phyloP scores from a whole-genome alignment of 331 rosid genomes.

The Spiraea crenata region DNA sequence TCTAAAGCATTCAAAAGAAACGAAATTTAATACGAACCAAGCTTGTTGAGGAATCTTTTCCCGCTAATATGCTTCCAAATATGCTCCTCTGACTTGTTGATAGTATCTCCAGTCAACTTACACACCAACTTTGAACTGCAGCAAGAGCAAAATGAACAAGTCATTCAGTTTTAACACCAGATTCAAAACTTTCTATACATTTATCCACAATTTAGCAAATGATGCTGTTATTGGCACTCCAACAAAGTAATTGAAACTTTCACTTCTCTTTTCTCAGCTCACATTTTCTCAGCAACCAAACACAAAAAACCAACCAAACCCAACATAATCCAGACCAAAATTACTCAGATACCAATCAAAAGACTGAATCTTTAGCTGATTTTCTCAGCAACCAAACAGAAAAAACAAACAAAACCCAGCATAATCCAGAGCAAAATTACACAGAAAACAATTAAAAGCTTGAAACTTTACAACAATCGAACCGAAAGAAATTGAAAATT shows the following conservation, averaged over 20 bases:
- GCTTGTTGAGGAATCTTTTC: slow-evolving; percentile 83
- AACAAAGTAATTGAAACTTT: neutral
- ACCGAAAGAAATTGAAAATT: neutral
- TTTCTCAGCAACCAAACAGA: neutral
- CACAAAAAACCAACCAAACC: too few relatives aligned
- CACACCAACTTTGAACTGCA: slow-evolving; percentile 80
- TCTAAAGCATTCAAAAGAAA: neutral
- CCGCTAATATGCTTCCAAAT: slow-evolving; percentile 97
- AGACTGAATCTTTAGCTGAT: neutral
- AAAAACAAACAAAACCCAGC: too few relatives aligned
- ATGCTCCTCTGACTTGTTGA: slow-evolving; percentile 93
- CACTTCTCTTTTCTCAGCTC: neutral
- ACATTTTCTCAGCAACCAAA: neutral
- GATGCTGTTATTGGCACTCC: neutral
- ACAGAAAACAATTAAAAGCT: neutral
- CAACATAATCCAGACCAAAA: too few relatives aligned
- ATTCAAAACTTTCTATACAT: neutral
- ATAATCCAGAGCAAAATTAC: neutral
- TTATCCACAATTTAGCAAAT: neutral
- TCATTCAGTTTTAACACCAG: neutral
- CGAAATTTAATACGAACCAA: slow-evolving; percentile 50
- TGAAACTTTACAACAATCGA: neutral
- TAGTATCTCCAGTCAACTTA: slow-evolving; percentile 72
- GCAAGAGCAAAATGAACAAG: slow-evolving; percentile 4
- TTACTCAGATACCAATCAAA: neutral